phyloP scores from a whole-genome alignment of 2,329 filamentous ascomycete genomes.

The Pyrenophora teres region DNA sequence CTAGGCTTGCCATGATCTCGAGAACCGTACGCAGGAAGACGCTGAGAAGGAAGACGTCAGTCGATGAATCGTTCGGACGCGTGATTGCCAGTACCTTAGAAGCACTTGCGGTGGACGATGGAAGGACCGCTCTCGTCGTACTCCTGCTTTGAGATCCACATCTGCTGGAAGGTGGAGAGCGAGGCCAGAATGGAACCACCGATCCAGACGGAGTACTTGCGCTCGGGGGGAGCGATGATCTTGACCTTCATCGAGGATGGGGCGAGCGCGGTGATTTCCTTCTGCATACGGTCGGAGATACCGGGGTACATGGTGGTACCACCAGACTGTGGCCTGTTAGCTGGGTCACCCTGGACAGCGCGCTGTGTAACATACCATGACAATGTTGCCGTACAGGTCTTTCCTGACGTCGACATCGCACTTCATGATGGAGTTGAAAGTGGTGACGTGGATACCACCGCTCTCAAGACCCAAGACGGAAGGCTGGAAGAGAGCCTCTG shows the following conservation, averaged over 20 bases:
- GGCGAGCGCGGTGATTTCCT: conserved; percentile 99
- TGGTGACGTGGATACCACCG: conserved; percentile 99
- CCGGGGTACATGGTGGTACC: conserved; percentile 99
- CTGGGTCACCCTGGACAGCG: conserved; percentile 6
- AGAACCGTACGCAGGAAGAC: conserved; percentile 42
- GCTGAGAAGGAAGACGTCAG: conserved; percentile 37
- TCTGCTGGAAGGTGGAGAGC: conserved; percentile 99
- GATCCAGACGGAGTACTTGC: conserved; percentile 99
- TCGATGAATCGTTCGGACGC: conserved; percentile 12
- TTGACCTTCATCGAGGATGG: conserved; percentile 99
- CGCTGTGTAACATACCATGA: conserved; percentile 77
- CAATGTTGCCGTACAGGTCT: conserved; percentile 99
- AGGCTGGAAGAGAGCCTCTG: conserved; percentile 99
- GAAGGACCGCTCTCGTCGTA: conserved; percentile 99
- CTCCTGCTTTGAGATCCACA: conserved; percentile 99
- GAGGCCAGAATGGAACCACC: conserved; percentile 99
- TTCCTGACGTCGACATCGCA: conserved; percentile 99
- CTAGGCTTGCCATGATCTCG: conserved; percentile 46
- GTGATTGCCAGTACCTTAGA: conserved; percentile 72
- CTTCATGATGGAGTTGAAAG: conserved; percentile 99
- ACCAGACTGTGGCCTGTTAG: conserved; percentile 75
- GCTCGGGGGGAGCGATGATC: conserved; percentile 99
- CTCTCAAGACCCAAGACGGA: conserved; percentile 97
- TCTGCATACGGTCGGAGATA: conserved; percentile 99
- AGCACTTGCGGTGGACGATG: conserved; percentile 99